Conservation (phyloP, 805 yeast genomes). For the Candida ovalis region DNA sequence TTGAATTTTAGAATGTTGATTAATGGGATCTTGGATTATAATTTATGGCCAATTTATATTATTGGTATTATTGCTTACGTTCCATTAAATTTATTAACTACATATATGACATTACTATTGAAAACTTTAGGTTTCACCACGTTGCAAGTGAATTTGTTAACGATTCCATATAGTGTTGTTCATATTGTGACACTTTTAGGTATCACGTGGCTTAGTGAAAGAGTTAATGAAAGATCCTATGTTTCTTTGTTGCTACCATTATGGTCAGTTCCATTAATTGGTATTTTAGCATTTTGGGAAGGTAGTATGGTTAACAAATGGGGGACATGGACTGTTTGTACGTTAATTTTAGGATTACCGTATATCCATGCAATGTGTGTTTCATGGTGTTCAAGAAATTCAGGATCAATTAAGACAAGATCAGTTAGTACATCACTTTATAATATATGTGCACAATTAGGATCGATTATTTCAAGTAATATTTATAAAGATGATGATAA, state of each 20-base stretch:
- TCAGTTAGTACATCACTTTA: constrained; percentile 58
- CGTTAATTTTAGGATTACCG: constrained; percentile 41
- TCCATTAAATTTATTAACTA: too few species aligned
- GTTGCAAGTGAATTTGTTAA: too few species aligned
- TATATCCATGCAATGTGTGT: constrained; percentile 45
- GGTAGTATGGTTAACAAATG: too few species aligned
- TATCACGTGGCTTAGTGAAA: constrained; percentile 33
- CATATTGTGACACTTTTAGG: constrained; percentile 30
- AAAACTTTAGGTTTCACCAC: too few species aligned
- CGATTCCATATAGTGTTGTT: constrained; percentile 42
- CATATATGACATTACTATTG: too few species aligned
- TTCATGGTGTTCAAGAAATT: constrained; percentile 55
- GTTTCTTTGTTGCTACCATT: constrained; percentile 10
- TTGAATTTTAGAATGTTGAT: constrained; percentile 36
- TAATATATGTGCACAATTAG: constrained; percentile 54
- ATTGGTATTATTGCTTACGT: constrained; percentile 39
- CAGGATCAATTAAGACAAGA: constrained; percentile 57
- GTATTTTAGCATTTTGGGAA: too few species aligned
- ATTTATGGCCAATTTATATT: constrained; percentile 46
- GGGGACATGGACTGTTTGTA: too few species aligned
- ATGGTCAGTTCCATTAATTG: too few species aligned
- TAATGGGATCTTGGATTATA: constrained; percentile 41
- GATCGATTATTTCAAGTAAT: constrained; percentile 44
- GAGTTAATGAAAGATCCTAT: constrained; percentile 23
- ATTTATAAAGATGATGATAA: constrained; percentile 53